These are phyloP conservation scores for Emergomyces orientalis DNA, from an alignment of 2,329 filamentous ascomycete species.

Conservation along the genomic window DNA sequence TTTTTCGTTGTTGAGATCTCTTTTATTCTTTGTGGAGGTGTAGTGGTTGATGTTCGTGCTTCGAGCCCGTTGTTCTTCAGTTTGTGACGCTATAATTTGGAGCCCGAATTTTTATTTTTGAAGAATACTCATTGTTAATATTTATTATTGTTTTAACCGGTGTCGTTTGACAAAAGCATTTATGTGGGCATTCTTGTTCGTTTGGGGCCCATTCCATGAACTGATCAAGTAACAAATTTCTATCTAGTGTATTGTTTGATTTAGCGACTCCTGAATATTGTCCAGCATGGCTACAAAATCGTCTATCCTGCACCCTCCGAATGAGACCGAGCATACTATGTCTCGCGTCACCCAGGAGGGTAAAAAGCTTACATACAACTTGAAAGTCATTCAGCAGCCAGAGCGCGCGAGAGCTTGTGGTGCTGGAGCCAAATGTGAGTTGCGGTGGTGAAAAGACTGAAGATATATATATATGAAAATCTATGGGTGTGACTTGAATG, in stretches of 20 bases:
- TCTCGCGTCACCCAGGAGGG: conserved; percentile 62
- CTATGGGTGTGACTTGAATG: conserved; percentile 10
- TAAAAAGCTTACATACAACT: conserved; percentile 66
- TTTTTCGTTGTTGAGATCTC: background rate
- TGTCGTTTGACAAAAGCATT: background rate
- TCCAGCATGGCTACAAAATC: conserved; percentile 39
- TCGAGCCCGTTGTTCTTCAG: background rate
- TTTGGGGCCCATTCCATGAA: background rate
- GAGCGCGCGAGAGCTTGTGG: conserved; percentile 91
- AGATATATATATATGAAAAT: background rate
- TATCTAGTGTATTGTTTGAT: background rate
- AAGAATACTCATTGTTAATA: background rate
- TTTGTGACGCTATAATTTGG: background rate
- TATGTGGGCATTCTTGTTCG: background rate
- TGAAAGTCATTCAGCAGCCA: conserved; percentile 87
- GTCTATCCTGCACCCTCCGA: conserved; percentile 34
- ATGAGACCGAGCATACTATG: conserved; percentile 47
- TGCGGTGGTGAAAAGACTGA: background rate
- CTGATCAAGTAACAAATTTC: background rate
- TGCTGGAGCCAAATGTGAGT: conserved; percentile 84
- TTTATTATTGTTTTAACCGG: background rate
- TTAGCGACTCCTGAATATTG: conserved; percentile 17
- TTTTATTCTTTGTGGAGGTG: background rate
- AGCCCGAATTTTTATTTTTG: background rate
- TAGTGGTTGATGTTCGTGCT: background rate